Evolutionary conservation across 2,329 filamentous ascomycete species (phyloP), one percentile per base, ranked within the genome.

Genomic region (Penicillium polonicum): DNA sequence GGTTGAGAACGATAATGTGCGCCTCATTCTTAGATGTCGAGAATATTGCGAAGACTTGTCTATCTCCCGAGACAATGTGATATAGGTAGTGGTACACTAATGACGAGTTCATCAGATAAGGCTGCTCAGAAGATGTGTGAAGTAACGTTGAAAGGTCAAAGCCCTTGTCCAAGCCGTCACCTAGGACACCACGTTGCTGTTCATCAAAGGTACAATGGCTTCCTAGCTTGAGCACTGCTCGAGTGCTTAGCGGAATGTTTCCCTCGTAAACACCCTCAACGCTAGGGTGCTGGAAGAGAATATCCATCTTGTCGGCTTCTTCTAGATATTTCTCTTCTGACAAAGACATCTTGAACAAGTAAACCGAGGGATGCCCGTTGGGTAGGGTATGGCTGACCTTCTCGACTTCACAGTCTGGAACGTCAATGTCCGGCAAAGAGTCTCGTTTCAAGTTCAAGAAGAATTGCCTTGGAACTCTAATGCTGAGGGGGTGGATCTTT

Each of bases 231-330:
- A 99, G 83, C 33, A 99, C 84, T 4, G 93, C 94, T 41, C 93
- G 85, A 48, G 96, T 84, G 62, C 90, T 91, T 6, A 97, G 80
- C 1, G 95, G 92, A 1, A 99, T 83, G 64, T 96, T 89, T 68
- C 89, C 93, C 77, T 99, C 95, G 70, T 99, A 99, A 15, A 99
- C 92, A 31, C 95, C 95, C 75, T 99, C 94, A 2, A 99, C 90
- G 72, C 92, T 96, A 0, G 92, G 86, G 70, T 99, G 92, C 62
- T 93, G 92, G 78, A 97, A 93, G 1, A 97, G 80, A 29, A 88
- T 77, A 2, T 88, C 86, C 60, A 97, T 88, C 70, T 92, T 95
- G 60, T 92, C 88, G 0, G 88, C 82, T 72, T 97, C 91, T 44
- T 87, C 85, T 60, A 96, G 86, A 75, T 95, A 99, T 0, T 90